Conservation (phyloP, 2,329 filamentous ascomycete genomes). For the Trichoderma pleuroti region DNA sequence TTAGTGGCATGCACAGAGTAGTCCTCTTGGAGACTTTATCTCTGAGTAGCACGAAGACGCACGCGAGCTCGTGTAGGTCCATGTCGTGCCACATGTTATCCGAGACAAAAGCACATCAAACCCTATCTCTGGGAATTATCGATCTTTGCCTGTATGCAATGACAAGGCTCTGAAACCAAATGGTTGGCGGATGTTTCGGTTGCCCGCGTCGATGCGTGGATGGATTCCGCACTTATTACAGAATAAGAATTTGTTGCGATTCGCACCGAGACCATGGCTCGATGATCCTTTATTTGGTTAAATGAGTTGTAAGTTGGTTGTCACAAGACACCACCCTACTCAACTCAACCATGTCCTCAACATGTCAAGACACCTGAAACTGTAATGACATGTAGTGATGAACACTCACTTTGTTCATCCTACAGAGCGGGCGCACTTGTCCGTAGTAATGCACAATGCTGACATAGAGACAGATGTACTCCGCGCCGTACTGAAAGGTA, state of each 20-base stretch:
- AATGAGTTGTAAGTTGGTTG: background rate
- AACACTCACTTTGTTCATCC: background rate
- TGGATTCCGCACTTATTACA: background rate
- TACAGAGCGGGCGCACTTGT: background rate
- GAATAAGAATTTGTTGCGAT: constrained; percentile 10
- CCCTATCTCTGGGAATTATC: constrained; percentile 16
- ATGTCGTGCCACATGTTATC: constrained; percentile 15
- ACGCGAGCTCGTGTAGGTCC: constrained; percentile 19
- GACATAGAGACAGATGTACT: background rate
- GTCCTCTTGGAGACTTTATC: constrained; percentile 4
- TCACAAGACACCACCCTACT: background rate
- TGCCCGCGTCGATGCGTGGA: constrained; percentile 1
- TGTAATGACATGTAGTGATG: background rate
- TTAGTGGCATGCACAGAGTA: background rate
- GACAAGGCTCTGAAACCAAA: constrained; percentile 13
- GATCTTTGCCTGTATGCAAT: background rate
- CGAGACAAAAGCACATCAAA: constrained; percentile 20
- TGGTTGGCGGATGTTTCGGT: constrained; percentile 19
- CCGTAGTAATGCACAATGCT: background rate
- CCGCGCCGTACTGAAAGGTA: background rate
- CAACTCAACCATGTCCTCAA: background rate
- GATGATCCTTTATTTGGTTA: background rate
- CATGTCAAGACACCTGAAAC: background rate
- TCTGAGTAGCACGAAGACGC: constrained; percentile 12
- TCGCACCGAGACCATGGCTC: background rate